A percentile compares a stretch with the other conserved stretches of the same genome.
Conservation (phyloP, 495 filamentous ascomycete genomes). For the Penicillium soppii region DNA sequence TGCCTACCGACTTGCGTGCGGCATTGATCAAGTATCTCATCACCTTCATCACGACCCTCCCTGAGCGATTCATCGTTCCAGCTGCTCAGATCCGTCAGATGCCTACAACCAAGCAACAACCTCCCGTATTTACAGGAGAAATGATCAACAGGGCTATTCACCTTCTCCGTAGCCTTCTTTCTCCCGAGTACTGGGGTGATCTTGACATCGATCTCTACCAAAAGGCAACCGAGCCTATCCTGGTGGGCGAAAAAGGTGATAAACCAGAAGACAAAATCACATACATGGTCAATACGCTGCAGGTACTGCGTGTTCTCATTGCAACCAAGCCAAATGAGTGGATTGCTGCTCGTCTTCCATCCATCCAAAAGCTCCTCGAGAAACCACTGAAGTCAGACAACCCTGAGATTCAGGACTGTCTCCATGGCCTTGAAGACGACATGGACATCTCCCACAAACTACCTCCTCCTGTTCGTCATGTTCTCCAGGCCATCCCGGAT, state of each 20-base stretch:
- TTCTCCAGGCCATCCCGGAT: constrained; percentile 88
- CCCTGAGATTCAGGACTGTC: constrained; percentile 85
- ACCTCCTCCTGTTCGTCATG: constrained; percentile 69
- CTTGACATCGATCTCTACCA: constrained; percentile 88
- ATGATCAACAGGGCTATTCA: constrained; percentile 80
- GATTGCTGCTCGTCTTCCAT: constrained; percentile 71
- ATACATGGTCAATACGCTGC: constrained; percentile 85
- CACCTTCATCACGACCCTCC: constrained; percentile 87
- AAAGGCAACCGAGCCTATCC: constrained; percentile 80
- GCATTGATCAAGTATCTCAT: constrained; percentile 91
- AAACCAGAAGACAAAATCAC: constrained; percentile 69
- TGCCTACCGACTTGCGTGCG: constrained; percentile 62
- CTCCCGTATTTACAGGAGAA: constrained; percentile 60
- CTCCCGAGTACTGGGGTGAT: constrained; percentile 87
- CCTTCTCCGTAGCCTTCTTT: constrained; percentile 82
- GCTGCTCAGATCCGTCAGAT: constrained; percentile 64
- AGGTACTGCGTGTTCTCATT: constrained; percentile 84
- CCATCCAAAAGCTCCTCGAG: constrained; percentile 84
- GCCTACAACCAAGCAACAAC: constrained; percentile 40
- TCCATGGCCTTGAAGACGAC: constrained; percentile 70
- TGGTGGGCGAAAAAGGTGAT: constrained; percentile 68
- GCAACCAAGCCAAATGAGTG: constrained; percentile 86
- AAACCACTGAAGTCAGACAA: constrained; percentile 86
- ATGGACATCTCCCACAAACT: constrained; percentile 55
- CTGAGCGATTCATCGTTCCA: constrained; percentile 74